phyloP scores from a whole-genome alignment of 1,284 basidiomycete genomes.

The Heterobasidion irregulare region DNA sequence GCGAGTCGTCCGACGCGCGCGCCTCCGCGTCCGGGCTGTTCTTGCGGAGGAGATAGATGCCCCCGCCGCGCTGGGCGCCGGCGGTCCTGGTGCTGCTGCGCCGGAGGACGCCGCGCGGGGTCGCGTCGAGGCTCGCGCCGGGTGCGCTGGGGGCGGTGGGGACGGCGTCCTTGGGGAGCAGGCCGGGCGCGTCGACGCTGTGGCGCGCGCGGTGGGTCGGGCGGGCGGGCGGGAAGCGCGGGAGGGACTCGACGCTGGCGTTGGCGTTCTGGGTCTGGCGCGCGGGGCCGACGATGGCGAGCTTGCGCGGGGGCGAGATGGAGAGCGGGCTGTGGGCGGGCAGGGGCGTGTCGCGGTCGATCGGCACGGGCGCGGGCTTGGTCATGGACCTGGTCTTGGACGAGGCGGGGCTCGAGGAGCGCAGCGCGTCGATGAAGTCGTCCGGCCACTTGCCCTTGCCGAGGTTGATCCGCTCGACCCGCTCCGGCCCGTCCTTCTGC shows the following conservation, averaged over 20 bases:
- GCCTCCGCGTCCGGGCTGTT: constrained; percentile 15
- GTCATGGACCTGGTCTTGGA: no score
- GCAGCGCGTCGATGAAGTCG: constrained; percentile 61
- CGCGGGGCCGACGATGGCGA: constrained; percentile 38
- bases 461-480: constrained; percentile 36
- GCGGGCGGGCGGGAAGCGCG: constrained; percentile 38
- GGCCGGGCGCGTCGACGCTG: constrained; percentile 34
- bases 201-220: constrained; percentile 58
- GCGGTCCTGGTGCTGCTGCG: constrained; percentile 45
- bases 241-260: constrained; percentile 38
- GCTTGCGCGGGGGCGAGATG: constrained; percentile 46
- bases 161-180: constrained; percentile 51
- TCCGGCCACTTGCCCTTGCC: constrained; percentile 79
- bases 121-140: constrained; percentile 21
- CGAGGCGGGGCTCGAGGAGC: constrained; percentile 14
- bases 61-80: constrained; percentile 31
- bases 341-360: constrained; percentile 10
- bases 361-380: constrained; percentile 22
- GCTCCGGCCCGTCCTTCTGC: constrained; percentile 18
- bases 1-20: constrained; percentile 20
- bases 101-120: constrained; percentile 42
- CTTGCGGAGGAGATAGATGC: constrained; percentile 36
- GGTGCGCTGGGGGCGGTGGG: constrained; percentile 55
- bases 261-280: constrained; percentile 23
- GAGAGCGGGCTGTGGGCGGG: constrained; percentile 25